A percentile compares a stretch with the other conserved stretches of the same genome.
Conservation (phyloP, 495 filamentous ascomycete species). For the Glarea lozoyensis region DNA sequence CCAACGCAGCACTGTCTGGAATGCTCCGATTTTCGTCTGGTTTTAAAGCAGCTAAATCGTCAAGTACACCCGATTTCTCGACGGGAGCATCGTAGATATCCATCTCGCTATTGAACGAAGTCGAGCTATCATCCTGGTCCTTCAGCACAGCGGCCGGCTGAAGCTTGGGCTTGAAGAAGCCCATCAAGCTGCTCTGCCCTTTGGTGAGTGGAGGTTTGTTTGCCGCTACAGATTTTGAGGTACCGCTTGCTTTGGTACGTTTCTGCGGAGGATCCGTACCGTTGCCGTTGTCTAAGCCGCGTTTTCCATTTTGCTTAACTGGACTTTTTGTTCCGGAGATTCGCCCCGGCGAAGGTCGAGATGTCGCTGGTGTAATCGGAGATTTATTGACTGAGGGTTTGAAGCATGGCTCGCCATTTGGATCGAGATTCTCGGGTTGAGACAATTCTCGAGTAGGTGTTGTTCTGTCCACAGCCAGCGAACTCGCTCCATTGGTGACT, state of each 20-base stretch:
- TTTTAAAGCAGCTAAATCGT: too few species aligned
- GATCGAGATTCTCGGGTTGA: background rate
- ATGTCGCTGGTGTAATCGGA: background rate
- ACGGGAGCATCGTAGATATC: background rate
- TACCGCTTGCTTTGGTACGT: constrained; percentile 6
- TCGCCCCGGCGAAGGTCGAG: background rate
- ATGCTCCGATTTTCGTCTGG: too few species aligned
- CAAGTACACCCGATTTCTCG: background rate
- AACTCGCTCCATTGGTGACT: background rate
- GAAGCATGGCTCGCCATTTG: too few species aligned
- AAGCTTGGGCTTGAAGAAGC: constrained; percentile 68
- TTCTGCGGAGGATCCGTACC: constrained; percentile 7
- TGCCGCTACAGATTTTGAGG: constrained; percentile 21
- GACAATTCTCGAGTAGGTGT: background rate
- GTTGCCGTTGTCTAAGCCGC: constrained; percentile 3
- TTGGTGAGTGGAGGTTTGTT: constrained; percentile 27
- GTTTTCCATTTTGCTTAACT: constrained; percentile 5
- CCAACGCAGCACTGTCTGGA: too few species aligned
- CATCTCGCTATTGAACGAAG: background rate
- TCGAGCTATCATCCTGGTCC: constrained; percentile 10
- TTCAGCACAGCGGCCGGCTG: constrained; percentile 7
- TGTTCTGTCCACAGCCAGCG: background rate
- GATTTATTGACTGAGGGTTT: background rate
- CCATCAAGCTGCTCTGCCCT: constrained; percentile 68
- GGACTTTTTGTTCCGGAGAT: constrained; percentile 4